phyloP scores from a whole-genome alignment of 2,329 filamentous ascomycete genomes.

The Verticillium klebahnii region DNA sequence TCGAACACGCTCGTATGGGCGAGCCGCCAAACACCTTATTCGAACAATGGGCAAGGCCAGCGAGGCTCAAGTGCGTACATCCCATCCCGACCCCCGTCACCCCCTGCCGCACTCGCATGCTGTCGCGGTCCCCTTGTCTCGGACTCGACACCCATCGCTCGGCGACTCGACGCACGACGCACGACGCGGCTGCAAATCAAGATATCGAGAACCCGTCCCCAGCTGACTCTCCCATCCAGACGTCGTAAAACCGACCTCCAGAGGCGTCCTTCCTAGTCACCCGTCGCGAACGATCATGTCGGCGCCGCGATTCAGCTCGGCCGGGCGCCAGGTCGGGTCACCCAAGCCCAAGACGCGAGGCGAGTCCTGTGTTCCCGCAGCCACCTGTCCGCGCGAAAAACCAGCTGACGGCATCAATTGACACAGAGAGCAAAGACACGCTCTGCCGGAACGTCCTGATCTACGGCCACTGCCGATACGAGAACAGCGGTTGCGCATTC shows the following conservation, averaged over 20 bases:
- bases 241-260: conserved; percentile 36
- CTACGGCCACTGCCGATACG: conserved; percentile 88
- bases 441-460: conserved; percentile 90
- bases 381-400: neutral
- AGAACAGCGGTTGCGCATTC: conserved; percentile 87
- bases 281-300: conserved; percentile 34
- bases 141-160: neutral
- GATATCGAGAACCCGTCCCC: conserved; percentile 6
- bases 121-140: neutral
- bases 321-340: conserved; percentile 49
- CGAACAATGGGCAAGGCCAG: conserved; percentile 44
- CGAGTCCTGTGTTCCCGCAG: conserved; percentile 24
- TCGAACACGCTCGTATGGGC: neutral
- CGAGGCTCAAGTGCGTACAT: conserved; percentile 37
- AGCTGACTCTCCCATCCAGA: conserved; percentile 22
- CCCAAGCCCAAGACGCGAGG: conserved; percentile 53
- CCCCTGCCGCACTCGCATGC: conserved; percentile 7
- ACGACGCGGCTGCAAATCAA: neutral
- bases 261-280: conserved; percentile 20
- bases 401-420: conserved; percentile 11
- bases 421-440: conserved; percentile 76
- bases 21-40: conserved; percentile 20
- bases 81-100: conserved; percentile 7
- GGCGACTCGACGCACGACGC: neutral
- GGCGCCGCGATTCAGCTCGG: conserved; percentile 38